These are phyloP conservation scores for Auriculariales sp. DNA, from an alignment of 768 basidiomycete genomes.

Conservation along the genomic window DNA sequence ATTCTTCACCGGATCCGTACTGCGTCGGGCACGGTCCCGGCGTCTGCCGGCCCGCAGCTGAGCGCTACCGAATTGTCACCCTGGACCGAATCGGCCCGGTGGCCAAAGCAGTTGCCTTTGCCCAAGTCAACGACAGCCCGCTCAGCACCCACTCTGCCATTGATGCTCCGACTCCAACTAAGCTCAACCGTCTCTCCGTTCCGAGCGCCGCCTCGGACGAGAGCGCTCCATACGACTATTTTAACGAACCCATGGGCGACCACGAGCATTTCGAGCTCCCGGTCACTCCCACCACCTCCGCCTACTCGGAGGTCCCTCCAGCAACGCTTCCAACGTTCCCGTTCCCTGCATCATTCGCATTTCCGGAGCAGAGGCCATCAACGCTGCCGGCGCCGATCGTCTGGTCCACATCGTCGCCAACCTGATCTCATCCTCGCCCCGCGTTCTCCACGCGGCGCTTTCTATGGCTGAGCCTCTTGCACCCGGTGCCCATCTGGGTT, in stretches of 20 bases:
- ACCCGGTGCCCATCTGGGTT: background rate
- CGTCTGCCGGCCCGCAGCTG: background rate
- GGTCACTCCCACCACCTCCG: background rate
- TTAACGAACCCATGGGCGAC: background rate
- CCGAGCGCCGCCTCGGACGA: background rate
- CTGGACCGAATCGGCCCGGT: too few species aligned
- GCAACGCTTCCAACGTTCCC: background rate
- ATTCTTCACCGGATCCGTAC: background rate
- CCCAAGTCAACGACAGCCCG: too few species aligned
- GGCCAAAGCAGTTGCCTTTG: too few species aligned
- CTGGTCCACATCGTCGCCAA: background rate
- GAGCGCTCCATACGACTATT: background rate
- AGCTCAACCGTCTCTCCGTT: background rate
- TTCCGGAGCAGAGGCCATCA: background rate
- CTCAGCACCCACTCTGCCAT: background rate
- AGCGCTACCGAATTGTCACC: background rate
- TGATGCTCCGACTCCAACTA: background rate
- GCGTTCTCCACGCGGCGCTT: background rate
- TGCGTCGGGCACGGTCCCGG: background rate
- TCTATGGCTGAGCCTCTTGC: background rate
- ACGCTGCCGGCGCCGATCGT: background rate
- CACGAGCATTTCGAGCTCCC: background rate
- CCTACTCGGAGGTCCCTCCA: background rate
- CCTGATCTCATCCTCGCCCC: background rate
- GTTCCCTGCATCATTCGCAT: conserved; percentile 1